Evolutionary conservation across 2,329 filamentous ascomycete species (phyloP).

Genomic region (Diaporthe australafricana): DNA sequence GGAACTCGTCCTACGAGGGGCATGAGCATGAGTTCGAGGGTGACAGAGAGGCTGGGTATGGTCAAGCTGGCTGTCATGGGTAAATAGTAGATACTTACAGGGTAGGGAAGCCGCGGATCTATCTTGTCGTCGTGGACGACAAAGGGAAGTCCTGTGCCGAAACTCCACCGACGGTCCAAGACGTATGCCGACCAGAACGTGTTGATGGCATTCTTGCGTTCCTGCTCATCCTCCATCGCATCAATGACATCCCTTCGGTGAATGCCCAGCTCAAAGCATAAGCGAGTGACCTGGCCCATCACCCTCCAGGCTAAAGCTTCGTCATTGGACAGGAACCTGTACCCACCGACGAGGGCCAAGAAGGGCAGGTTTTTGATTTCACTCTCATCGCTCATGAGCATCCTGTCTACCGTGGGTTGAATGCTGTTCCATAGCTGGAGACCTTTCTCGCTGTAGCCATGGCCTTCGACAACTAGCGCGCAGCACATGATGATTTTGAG

Average conservation of each 20-base stretch:
- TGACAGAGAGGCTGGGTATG: background rate
- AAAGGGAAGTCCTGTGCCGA: slow-evolving; percentile 90
- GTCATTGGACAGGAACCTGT: slow-evolving; percentile 87
- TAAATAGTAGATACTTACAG: slow-evolving; percentile 64
- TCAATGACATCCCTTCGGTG: slow-evolving; percentile 81
- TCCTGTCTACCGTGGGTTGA: slow-evolving; percentile 76
- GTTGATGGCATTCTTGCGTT: slow-evolving; percentile 74
- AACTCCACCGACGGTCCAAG: slow-evolving; percentile 87
- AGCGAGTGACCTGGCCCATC: slow-evolving; percentile 83
- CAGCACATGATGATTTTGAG: slow-evolving; percentile 88
- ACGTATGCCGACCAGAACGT: slow-evolving; percentile 91
- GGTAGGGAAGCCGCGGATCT: slow-evolving; percentile 81
- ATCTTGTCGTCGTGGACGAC: slow-evolving; percentile 88
- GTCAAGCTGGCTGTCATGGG: background rate
- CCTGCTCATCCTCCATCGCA: slow-evolving; percentile 75
- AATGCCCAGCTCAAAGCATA: slow-evolving; percentile 86
- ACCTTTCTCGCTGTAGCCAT: slow-evolving; percentile 82
- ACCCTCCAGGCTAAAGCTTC: slow-evolving; percentile 88
- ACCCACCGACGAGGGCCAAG: slow-evolving; percentile 67
- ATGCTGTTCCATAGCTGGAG: slow-evolving; percentile 81
- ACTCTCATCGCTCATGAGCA: slow-evolving; percentile 66
- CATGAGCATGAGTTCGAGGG: slow-evolving; percentile 38
- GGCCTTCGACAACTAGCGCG: slow-evolving; percentile 80
- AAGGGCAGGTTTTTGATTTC: slow-evolving; percentile 62
- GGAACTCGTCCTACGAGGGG: slow-evolving; percentile 59